phyloP scores from a whole-genome alignment of 352 stramenopile species.

The Albugo laibachii region DNA sequence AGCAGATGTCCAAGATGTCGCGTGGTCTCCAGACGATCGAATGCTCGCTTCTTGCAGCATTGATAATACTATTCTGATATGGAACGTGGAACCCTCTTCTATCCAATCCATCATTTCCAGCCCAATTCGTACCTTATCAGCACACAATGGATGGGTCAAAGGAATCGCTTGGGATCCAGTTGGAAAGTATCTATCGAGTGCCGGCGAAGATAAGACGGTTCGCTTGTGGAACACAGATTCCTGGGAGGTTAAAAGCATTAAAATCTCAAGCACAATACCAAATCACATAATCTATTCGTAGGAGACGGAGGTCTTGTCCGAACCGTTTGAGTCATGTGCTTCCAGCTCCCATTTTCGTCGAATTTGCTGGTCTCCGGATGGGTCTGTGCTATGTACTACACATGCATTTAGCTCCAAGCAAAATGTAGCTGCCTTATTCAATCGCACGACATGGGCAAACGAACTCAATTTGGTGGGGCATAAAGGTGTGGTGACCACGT shows the following conservation, averaged over 20 bases:
- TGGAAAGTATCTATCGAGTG: slow-evolving; percentile 75
- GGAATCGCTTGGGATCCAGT: slow-evolving; percentile 74
- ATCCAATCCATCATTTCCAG: slow-evolving; percentile 52
- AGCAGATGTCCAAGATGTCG: slow-evolving; percentile 67
- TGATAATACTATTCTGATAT: slow-evolving; percentile 77
- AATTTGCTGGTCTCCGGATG: slow-evolving; percentile 69
- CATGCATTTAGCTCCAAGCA: slow-evolving; percentile 78
- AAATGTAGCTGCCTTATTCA: slow-evolving; percentile 60
- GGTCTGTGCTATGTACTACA: slow-evolving; percentile 54
- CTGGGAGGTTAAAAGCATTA: slow-evolving; percentile 22
- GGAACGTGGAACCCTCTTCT: slow-evolving; percentile 37
- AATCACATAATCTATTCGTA: background rate
- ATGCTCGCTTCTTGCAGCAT: slow-evolving; percentile 80
- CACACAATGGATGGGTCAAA: slow-evolving; percentile 76
- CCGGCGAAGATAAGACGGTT: slow-evolving; percentile 73
- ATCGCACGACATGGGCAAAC: slow-evolving; percentile 56
- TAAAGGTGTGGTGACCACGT: slow-evolving; percentile 48
- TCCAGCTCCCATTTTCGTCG: slow-evolving; percentile 70
- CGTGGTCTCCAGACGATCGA: slow-evolving; percentile 73
- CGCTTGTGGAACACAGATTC: slow-evolving; percentile 66
- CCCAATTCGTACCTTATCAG: slow-evolving; percentile 49
- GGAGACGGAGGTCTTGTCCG: slow-evolving; percentile 28
- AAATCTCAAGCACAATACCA: background rate
- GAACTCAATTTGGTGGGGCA: slow-evolving; percentile 78
- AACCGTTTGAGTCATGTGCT: slow-evolving; percentile 58